Base-by-base conservation (phyloP, 2,329 filamentous ascomycete species). In the Fusarium staphyleae region DNA sequence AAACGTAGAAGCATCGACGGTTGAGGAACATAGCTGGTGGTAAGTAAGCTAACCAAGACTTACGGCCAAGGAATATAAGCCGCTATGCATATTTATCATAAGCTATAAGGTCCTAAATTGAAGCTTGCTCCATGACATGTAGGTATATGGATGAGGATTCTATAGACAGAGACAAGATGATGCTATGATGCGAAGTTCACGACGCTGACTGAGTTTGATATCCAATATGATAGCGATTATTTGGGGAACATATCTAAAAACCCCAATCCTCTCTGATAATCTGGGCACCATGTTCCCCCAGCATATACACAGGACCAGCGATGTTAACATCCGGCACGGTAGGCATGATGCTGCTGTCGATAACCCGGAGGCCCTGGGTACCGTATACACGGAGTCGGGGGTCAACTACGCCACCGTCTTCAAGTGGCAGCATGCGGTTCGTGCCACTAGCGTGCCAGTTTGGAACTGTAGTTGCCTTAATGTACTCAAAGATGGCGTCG, bases 321-420 rank as follows among this genome's bases (percentile, higher is more conserved):
- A 50, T 50, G 14, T 50, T 50, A 1, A 41, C 48, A 19, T 43
- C 33, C 9, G 48, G 48, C 12, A 30, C 33, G 2, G 40, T 29
- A 2, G 80, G 80, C n/a, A 82, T 75, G 15, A 81, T 64, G 13
- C 76, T 79, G 1, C 78, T 78, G 66, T 83, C 80, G 3, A 77
- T 75, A 3, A 82, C 73, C 5, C 80, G 74, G 10, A 83, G 72
- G 39, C 77, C 77, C 29, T 74, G 73, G 6, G 80, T 70, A 0
- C 79, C 80, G 47, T 82, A 76, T 0, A 83, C 80, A 41, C 71
- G 74, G 3, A 83, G 68, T 15, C 63, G 54, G 9, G 68, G 49
- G 42, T 77, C 73, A 0, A 81, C 79, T 1, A 81, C 78, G 30
- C 79, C 79, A 1, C 77, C 78, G 7, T 77, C 70, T 9, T 71